Conservation (phyloP, 129 eudicot species). For the Centaurea solstitialis region DNA sequence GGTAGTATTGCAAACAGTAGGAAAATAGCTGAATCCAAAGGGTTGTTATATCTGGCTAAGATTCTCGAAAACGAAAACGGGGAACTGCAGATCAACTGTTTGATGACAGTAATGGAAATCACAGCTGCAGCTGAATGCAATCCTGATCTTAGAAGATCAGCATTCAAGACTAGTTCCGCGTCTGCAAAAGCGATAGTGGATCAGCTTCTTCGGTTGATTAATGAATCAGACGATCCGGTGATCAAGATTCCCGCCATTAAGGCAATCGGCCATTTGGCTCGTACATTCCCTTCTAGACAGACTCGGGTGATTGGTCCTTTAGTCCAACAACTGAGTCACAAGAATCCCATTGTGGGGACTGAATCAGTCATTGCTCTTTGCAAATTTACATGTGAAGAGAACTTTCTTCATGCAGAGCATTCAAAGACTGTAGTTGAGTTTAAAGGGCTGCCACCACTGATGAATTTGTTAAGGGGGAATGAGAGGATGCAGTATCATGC, state of each 20-base stretch:
- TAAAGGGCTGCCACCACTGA: slow-evolving; percentile 36
- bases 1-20: slow-evolving; percentile 46
- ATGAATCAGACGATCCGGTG: slow-evolving; percentile 25
- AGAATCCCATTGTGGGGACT: slow-evolving; percentile 46
- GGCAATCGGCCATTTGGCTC: slow-evolving; percentile 58
- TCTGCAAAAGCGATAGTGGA: slow-evolving; percentile 64
- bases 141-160: slow-evolving; percentile 55
- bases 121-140: slow-evolving; percentile 59
- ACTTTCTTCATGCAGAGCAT: slow-evolving; percentile 55
- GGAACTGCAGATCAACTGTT: slow-evolving; percentile 51
- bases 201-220: slow-evolving; percentile 52
- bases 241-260: slow-evolving; percentile 54
- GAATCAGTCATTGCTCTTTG: slow-evolving; percentile 65
- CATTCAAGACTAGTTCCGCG: slow-evolving; percentile 64
- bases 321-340: slow-evolving; percentile 43
- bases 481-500: slow-evolving; percentile 40
- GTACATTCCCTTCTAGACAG: slow-evolving; percentile 65
- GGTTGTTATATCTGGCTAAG: slow-evolving; percentile 57
- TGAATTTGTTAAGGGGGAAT: slow-evolving; percentile 53
- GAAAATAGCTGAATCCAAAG: slow-evolving; percentile 53
- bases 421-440: slow-evolving; percentile 55
- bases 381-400: slow-evolving; percentile 57
- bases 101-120: slow-evolving; percentile 50
- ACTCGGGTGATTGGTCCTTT: slow-evolving; percentile 43
- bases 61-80: slow-evolving; percentile 51